Percentiles rank a stretch among this genome's conserved stretches.
Evolutionary conservation across 75 land plant genomes (phyloP).

Genomic region (Selaginella moellendorffii): DNA sequence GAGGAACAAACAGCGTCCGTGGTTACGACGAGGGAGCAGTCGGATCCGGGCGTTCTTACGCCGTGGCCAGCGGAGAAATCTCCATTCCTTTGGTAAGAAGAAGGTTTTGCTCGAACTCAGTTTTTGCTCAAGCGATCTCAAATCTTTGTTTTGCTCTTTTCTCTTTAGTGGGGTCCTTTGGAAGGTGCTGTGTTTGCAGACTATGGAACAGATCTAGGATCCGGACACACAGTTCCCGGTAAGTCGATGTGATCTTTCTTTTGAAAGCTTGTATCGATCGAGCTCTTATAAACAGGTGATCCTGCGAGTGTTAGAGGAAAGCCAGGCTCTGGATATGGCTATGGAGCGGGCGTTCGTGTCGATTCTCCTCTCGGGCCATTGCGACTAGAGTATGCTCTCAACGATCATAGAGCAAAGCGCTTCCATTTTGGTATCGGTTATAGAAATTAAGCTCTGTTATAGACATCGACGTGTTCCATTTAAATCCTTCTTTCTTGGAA

Average conservation of each 20-base stretch:
- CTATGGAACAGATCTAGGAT: conserved; percentile 5
- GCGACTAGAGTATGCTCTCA: conserved; percentile 6
- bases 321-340: conserved; percentile 1
- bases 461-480: too few relatives aligned
- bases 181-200: conserved; percentile 6
- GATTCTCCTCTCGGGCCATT: conserved; percentile 1
- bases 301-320: conserved; percentile 6
- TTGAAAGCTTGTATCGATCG: not conserved
- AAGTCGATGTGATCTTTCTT: conserved; percentile 3
- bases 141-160: too few relatives aligned
- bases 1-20: conserved; percentile 7
- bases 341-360: conserved; percentile 5
- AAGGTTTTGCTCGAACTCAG: too few relatives aligned
- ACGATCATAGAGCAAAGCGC: not conserved
- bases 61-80: conserved; percentile 6
- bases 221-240: conserved; percentile 6
- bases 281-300: conserved; percentile 4
- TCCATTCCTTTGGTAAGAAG: conserved; percentile 6
- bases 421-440: conserved; percentile 10
- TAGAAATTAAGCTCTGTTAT: not conserved
- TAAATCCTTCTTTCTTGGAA: too few relatives aligned
- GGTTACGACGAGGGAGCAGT: conserved; percentile 4
- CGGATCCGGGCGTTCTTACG: conserved; percentile 6
- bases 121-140: too few relatives aligned
- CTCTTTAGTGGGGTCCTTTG: not conserved